These are phyloP conservation scores for Phialemoniopsis sp. DNA, from an alignment of 2,329 filamentous ascomycete genomes.

Conservation along the genomic window DNA sequence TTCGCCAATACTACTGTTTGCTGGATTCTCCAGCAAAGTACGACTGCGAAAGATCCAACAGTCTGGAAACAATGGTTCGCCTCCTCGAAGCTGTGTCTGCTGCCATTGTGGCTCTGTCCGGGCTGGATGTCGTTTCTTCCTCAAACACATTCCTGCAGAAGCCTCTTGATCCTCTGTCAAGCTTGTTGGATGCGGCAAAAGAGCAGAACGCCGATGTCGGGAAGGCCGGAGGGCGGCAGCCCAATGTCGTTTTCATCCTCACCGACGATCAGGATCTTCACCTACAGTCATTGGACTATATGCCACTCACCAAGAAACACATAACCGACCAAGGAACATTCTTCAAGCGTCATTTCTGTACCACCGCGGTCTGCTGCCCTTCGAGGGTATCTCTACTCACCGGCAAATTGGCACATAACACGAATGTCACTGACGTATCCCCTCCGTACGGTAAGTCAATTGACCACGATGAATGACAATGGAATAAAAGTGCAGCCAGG, in stretches of 20 bases:
- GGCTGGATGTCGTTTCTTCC: no score
- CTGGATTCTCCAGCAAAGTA: no score
- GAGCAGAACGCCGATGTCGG: no score
- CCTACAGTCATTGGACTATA: conserved; percentile 54
- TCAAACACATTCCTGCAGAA: no score
- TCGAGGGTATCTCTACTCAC: conserved; percentile 63
- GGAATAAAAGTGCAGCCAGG: conserved; percentile 1
- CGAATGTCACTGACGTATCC: conserved; percentile 58
- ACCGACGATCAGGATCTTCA: conserved; percentile 64
- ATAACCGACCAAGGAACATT: conserved; percentile 47
- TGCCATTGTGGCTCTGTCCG: no score
- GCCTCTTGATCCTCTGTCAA: no score
- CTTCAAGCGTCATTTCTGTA: conserved; percentile 62
- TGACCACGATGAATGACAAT: conserved; percentile 1
- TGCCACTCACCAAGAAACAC: conserved; percentile 45
- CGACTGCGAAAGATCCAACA: no score
- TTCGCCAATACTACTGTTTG: no score
- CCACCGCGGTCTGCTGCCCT: conserved; percentile 63
- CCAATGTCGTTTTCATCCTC: conserved; percentile 43
- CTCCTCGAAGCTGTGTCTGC: no score
- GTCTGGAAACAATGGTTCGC: no score
- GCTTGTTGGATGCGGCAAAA: no score
- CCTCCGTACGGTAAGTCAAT: conserved; percentile 50
- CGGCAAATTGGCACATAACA: conserved; percentile 64
- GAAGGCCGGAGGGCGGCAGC: neutral